A percentile compares a stretch with the other conserved stretches of the same genome.
Evolutionary conservation across 202 grass and related monocot species (phyloP).

Genomic region (Carex sylvatica): DNA sequence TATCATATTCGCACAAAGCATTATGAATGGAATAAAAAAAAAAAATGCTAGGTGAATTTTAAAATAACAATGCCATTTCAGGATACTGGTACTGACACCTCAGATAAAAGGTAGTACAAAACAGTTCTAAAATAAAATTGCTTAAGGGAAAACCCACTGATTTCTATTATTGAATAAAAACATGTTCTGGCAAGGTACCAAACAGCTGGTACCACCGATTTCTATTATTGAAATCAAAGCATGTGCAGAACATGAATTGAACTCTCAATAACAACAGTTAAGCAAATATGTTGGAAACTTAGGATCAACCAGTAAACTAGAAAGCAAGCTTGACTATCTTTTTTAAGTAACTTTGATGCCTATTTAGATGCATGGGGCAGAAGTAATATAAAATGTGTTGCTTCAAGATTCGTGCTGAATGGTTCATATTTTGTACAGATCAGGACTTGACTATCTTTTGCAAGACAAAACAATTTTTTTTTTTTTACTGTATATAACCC

Average conservation of each 20-base stretch:
- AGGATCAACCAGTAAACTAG: neutral
- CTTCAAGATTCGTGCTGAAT: too few relatives aligned
- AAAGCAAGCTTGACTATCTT: too few relatives aligned
- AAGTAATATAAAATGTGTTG: too few relatives aligned
- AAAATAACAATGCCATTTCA: neutral
- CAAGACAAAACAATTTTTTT: neutral
- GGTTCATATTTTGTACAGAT: too few relatives aligned
- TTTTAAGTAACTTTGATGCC: too few relatives aligned
- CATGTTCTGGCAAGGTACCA: too few relatives aligned
- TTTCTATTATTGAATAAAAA: too few relatives aligned
- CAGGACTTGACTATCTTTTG: neutral
- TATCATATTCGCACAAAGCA: neutral
- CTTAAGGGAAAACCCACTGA: neutral
- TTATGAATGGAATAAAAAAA: neutral
- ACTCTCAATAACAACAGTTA: neutral
- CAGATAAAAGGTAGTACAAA: neutral
- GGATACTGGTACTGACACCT: neutral
- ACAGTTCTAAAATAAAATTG: neutral
- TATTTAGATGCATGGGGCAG: too few relatives aligned
- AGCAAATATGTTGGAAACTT: neutral
- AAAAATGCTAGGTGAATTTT: neutral
- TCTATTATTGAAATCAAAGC: too few relatives aligned
- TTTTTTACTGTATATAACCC: neutral
- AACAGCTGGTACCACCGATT: too few relatives aligned
- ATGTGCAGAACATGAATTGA: neutral